Evolutionary conservation across 2,329 filamentous ascomycete species (phyloP).

Genomic region (Epichloe typhina): DNA sequence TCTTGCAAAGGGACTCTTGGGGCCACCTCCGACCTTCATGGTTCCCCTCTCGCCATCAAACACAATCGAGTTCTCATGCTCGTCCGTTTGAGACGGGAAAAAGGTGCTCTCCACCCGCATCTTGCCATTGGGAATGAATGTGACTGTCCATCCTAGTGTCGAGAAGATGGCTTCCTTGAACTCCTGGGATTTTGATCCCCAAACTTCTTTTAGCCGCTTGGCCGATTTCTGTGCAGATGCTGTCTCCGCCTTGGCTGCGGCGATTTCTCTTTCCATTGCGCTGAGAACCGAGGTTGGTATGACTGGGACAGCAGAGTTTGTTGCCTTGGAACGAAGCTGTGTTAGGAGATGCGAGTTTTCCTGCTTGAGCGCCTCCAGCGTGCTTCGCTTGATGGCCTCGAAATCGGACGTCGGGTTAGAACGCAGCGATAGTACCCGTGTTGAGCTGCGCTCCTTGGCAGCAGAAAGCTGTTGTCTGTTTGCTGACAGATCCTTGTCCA

Average conservation of each 20-base stretch:
- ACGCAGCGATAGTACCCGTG: slow-evolving; percentile 71
- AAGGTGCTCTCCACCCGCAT: slow-evolving; percentile 84
- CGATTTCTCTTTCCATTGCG: slow-evolving; percentile 61
- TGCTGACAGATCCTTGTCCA: slow-evolving; percentile 65
- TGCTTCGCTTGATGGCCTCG: slow-evolving; percentile 72
- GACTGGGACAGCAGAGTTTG: slow-evolving; percentile 36
- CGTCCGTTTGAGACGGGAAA: slow-evolving; percentile 54
- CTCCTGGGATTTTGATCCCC: slow-evolving; percentile 78
- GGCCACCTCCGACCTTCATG: slow-evolving; percentile 94
- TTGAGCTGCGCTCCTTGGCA: slow-evolving; percentile 54
- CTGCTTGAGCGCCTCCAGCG: slow-evolving; percentile 60
- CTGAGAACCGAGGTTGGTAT: slow-evolving; percentile 69
- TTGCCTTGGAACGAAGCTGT: slow-evolving; percentile 43
- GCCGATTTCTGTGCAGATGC: slow-evolving; percentile 71
- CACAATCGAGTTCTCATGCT: slow-evolving; percentile 61
- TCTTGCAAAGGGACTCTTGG: slow-evolving; percentile 70
- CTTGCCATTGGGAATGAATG: slow-evolving; percentile 94
- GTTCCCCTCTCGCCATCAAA: slow-evolving; percentile 91
- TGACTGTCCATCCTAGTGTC: slow-evolving; percentile 85
- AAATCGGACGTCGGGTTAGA: slow-evolving; percentile 84
- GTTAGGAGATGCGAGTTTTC: slow-evolving; percentile 77
- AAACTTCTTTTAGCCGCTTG: slow-evolving; percentile 81
- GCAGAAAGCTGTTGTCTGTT: slow-evolving; percentile 58
- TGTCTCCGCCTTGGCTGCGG: slow-evolving; percentile 55
- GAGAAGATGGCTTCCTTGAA: slow-evolving; percentile 92